Percentiles rank a stretch among this genome's conserved stretches.
These are phyloP conservation scores for Agrocybe chaxingu DNA, from an alignment of 768 basidiomycete species.

Conservation along the genomic window DNA sequence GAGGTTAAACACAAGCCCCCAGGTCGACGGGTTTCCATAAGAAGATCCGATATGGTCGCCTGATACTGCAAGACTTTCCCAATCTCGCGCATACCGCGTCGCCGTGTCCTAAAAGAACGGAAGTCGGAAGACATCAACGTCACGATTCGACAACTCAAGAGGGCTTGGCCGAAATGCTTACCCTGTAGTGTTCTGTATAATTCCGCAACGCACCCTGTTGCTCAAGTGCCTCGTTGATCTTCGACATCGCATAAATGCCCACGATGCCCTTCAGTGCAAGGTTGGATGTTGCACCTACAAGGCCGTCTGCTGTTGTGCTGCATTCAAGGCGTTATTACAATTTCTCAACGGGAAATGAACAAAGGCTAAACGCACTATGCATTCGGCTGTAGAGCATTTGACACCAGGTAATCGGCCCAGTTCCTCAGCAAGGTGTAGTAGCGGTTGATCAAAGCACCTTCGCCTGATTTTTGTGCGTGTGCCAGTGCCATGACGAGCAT, in stretches of 20 bases:
- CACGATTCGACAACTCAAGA: too few relatives aligned
- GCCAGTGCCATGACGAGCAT: conserved; percentile 10
- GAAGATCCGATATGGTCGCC: conserved; percentile 12
- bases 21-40: conserved; percentile 19
- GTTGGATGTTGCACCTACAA: conserved; percentile 28
- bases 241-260: conserved; percentile 51
- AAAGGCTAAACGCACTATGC: conserved; percentile 16
- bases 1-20: conserved; percentile 50
- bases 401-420: conserved; percentile 51
- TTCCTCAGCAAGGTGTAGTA: conserved; percentile 37
- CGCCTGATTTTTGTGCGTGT: conserved; percentile 8
- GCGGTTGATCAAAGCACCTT: conserved; percentile 5
- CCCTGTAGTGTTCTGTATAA: conserved; percentile 9
- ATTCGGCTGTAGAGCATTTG: conserved; percentile 30
- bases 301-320: conserved; percentile 28
- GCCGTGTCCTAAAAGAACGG: conserved; percentile 9
- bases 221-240: conserved; percentile 35
- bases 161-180: background rate
- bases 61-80: conserved; percentile 12
- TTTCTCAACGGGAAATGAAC: background rate
- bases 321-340: background rate
- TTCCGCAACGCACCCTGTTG: conserved; percentile 21
- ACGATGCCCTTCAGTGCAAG: conserved; percentile 60
- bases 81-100: conserved; percentile 9
- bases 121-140: too few relatives aligned